Evolutionary conservation across 2,329 filamentous ascomycete species (phyloP), one percentile per base, ranked within the genome.

Genomic region (Xylariaceae sp.): DNA sequence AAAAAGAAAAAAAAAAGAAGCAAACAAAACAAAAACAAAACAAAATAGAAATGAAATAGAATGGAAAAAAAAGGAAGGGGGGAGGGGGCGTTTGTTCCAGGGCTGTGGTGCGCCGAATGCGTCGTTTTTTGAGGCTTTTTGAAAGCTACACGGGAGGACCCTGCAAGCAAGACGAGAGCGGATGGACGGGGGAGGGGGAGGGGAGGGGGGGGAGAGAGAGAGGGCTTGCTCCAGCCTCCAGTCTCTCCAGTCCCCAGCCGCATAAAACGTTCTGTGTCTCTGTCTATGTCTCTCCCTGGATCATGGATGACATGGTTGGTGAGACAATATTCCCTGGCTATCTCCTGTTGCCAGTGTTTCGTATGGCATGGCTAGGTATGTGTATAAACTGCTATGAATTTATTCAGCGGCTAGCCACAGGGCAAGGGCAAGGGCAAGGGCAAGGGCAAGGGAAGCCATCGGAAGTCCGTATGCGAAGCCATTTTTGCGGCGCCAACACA

Each of bases 391-490:
- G 19, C 19, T 19, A 1, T 19, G 19, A 19, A 1, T 19, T 19
- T 19, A 51, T 53, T 66, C 62, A 56, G 62, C 55, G 57, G 62
- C 55, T 49, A 59, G 58, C 58, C 19, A 19, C 19, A 19, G 19
- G 19, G 19, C 19, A 2, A 19, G 19, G 19, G 19, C 19, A 19
- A 19, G 19, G 19, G 19, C 19, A 19, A 19, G 19, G 19, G 19
- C 19, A 19, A 19, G 19, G 19, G 19, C 19, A 19, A 19, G 19
- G 1, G 19, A 19, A 19, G 19, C 19, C 53, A 56, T 55, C 63
- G 60, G 64, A 65, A 64, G 58, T 67, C 63, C 61, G 62, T 60
- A 53, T 34, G 43, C 53, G 47, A 44, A 29, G 19, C 19, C 34
- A 39, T 35, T 43, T 27, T 11, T 19, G 19, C 19, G 19, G 19